These are phyloP conservation scores for Zoysia matrella DNA, from an alignment of 202 grass and related monocot species.

Conservation along the genomic window DNA sequence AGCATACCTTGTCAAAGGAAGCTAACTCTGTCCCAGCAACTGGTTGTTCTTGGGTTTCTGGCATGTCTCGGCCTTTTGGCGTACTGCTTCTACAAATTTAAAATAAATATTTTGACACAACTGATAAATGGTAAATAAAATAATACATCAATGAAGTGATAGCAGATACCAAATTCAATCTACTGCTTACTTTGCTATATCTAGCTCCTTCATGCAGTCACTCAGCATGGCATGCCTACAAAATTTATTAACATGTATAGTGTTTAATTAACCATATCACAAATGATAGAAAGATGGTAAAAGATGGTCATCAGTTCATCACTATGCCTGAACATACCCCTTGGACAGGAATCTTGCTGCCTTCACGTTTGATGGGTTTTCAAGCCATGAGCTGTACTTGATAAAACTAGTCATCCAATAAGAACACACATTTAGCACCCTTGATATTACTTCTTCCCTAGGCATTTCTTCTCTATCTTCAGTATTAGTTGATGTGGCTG, in stretches of 20 bases:
- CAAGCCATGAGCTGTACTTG: too few species aligned
- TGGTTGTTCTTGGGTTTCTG: constrained; percentile 41
- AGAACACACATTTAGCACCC: constrained; percentile 67
- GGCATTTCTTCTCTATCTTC: constrained; percentile 61
- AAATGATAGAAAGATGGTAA: constrained; percentile 30
- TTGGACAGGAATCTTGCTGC: constrained; percentile 80
- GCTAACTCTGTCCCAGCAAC: constrained; percentile 56
- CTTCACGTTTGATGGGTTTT: too few species aligned
- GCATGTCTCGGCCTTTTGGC: constrained; percentile 47
- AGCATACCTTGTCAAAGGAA: constrained; percentile 92
- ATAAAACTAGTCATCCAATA: too few species aligned
- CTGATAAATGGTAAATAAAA: too few species aligned
- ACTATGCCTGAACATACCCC: constrained; percentile 62
- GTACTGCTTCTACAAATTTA: constrained; percentile 49
- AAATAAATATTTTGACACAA: too few species aligned
- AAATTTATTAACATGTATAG: constrained; percentile 34
- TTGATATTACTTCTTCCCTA: constrained; percentile 70
- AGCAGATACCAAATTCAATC: constrained; percentile 25
- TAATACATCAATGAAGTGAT: constrained; percentile 16
- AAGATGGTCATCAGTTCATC: neutral
- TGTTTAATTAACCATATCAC: constrained; percentile 24
- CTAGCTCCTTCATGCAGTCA: constrained; percentile 82
- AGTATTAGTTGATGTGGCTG: constrained; percentile 49
- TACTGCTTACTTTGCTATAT: constrained; percentile 69
- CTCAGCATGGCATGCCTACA: constrained; percentile 82